Evolutionary conservation across 2,329 filamentous ascomycete genomes (phyloP).

Genomic region (Aphanoascus verrucosus): DNA sequence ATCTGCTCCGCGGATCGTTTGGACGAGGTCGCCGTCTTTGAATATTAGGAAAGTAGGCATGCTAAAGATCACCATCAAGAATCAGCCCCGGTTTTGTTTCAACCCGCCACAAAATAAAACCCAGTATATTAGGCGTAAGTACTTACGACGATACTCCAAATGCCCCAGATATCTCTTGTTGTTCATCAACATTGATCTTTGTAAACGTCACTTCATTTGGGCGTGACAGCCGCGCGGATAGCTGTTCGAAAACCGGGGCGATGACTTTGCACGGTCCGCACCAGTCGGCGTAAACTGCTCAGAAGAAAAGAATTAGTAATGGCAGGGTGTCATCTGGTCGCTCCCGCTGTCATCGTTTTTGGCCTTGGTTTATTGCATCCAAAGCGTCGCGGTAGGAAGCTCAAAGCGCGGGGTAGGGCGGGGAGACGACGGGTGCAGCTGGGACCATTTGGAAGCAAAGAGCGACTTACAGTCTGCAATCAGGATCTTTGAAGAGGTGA

Average conservation of each 20-base stretch:
- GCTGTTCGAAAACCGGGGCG: conserved; percentile 68
- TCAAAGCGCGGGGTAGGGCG: conserved; percentile 17
- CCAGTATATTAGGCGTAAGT: not conserved
- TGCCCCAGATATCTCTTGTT: conserved; percentile 60
- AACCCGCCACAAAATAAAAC: not conserved
- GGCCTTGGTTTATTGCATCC: not conserved
- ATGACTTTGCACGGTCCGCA: conserved; percentile 76
- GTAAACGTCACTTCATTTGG: conserved; percentile 67
- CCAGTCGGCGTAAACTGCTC: conserved; percentile 74
- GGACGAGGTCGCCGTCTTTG: conserved; percentile 56
- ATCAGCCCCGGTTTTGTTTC: not conserved
- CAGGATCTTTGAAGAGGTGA: conserved; percentile 65
- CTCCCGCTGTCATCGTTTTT: not conserved
- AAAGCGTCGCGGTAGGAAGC: not conserved
- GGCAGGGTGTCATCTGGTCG: not conserved
- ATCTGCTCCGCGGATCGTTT: conserved; percentile 65
- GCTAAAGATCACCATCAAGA: conserved; percentile 23
- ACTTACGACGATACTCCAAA: conserved; percentile 60
- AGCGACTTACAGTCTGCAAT: conserved; percentile 71
- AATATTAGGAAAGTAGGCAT: conserved; percentile 93
- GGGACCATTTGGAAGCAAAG: not conserved
- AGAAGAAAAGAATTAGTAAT: conserved; percentile 21
- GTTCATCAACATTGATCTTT: conserved; percentile 74
- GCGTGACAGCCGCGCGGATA: conserved; percentile 60
- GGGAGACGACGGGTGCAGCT: not conserved